phyloP scores from a whole-genome alignment of 2,329 filamentous ascomycete species.

The Exophiala alcalophila region DNA sequence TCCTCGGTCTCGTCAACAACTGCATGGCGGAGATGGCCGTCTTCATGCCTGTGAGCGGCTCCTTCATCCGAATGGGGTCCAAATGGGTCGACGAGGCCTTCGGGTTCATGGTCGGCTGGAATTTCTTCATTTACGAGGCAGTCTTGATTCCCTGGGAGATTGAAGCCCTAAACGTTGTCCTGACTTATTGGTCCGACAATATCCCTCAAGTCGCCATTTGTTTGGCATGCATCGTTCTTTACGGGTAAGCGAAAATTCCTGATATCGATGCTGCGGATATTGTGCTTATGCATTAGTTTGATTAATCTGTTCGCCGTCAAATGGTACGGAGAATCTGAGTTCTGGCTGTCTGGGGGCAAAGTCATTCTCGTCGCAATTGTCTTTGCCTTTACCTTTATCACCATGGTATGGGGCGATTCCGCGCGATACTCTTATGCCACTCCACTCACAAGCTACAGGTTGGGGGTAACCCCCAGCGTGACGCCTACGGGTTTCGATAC shows the following conservation, averaged over 20 bases:
- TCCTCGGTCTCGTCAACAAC: constrained; percentile 23
- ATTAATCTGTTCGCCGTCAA: constrained; percentile 66
- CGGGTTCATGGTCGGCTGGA: constrained; percentile 47
- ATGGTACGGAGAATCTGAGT: constrained; percentile 65
- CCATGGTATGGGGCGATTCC: constrained; percentile 58
- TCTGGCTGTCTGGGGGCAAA: constrained; percentile 68
- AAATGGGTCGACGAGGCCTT: constrained; percentile 43
- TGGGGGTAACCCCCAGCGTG: constrained; percentile 69
- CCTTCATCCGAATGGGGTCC: constrained; percentile 39
- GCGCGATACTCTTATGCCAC: not conserved
- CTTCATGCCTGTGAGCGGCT: constrained; percentile 39
- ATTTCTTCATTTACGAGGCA: constrained; percentile 45
- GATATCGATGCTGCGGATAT: not conserved
- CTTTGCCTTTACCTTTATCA: constrained; percentile 75
- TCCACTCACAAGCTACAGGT: not conserved
- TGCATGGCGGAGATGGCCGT: constrained; percentile 45
- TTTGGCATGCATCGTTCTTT: constrained; percentile 43
- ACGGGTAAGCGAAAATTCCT: constrained; percentile 30
- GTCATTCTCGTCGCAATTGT: constrained; percentile 61
- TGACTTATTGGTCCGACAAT: constrained; percentile 41
- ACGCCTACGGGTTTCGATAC: constrained; percentile 68
- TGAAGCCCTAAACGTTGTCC: constrained; percentile 39
- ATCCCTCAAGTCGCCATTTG: constrained; percentile 39
- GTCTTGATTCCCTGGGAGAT: constrained; percentile 41
- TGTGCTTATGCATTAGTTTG: too few relatives aligned